Base-by-base conservation (phyloP, 805 yeast genomes). In the Yarrowia osloensis region DNA sequence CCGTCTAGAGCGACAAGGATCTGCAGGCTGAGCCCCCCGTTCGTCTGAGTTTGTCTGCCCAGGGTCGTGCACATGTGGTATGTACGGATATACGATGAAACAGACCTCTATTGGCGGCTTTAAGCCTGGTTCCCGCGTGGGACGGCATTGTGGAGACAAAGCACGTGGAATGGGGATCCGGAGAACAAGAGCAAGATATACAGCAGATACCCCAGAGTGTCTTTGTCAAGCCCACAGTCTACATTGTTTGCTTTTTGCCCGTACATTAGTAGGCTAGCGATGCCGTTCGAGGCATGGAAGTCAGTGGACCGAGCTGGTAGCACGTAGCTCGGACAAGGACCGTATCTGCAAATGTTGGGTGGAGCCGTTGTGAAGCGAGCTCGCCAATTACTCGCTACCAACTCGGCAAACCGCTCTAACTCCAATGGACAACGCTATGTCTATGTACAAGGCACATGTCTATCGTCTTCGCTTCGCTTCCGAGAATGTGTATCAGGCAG, bases 11-110 rank as follows among this genome's bases (percentile, higher is more conserved):
- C 37, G 9, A 24, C 21, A 29, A 19, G n/a, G 57, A 33, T 50
- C 57, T 50, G 57, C 57, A 50, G 39, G 57, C 57, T 50, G 57
- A 31, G 57, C 57, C 57, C n/a, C 54, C 57, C 57, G 39, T 29
- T 11, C 29, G 15, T 21, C 28, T 13, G 40, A 50, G 57, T 33
- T 50, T 33, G 29, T 11, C 15, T 9, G 11, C 8, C 39, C 57
- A 50, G 39, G 21, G 37, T 22, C 39, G 57, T 33, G 29, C 21
- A 50, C 57, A 33, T 50, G 28, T 17, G 29, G 26, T 9, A 50
- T 33, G 57, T 50, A 50, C 37, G 57, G 57, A 22, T 50, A 33
- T 33, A 49, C 57, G 57, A 31, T 50, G 39, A 50, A 50, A 50
- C 54, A 28, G 54, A 19, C 22, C 33, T 40, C 26, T 40, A 12